phyloP scores from a whole-genome alignment of 148 eudicot species.

The Silene conica region DNA sequence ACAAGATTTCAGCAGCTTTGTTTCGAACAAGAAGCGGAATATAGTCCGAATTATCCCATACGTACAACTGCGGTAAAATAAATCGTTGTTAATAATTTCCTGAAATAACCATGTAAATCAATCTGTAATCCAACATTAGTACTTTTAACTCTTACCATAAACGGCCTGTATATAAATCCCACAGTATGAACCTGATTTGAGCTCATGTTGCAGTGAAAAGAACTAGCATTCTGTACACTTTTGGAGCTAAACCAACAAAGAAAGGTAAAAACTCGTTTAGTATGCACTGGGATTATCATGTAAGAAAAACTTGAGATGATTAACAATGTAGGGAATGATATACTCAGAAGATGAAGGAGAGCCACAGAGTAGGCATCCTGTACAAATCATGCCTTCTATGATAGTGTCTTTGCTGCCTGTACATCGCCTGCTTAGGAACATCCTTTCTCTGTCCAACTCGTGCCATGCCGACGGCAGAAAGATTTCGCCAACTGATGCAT shows the following conservation, averaged over 20 bases:
- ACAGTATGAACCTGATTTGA: slow-evolving; percentile 49
- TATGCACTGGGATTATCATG: not conserved
- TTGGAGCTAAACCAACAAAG: slow-evolving; percentile 36
- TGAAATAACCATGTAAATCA: not conserved
- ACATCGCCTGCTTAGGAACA: slow-evolving; percentile 59
- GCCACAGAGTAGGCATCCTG: slow-evolving; percentile 75
- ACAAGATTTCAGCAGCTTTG: slow-evolving; percentile 70
- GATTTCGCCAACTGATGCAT: slow-evolving; percentile 68
- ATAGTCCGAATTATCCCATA: slow-evolving; percentile 68
- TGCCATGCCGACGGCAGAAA: slow-evolving; percentile 46
- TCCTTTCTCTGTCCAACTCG: slow-evolving; percentile 52
- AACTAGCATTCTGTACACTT: slow-evolving; percentile 27
- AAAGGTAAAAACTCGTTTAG: not conserved
- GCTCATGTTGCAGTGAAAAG: slow-evolving; percentile 59
- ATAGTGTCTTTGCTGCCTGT: slow-evolving; percentile 27
- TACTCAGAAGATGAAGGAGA: slow-evolving; percentile 41
- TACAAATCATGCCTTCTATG: slow-evolving; percentile 66
- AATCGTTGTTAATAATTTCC: not conserved
- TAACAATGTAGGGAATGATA: not conserved
- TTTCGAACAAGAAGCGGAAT: slow-evolving; percentile 66
- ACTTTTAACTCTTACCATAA: slow-evolving; percentile 49
- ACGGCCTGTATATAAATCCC: slow-evolving; percentile 64
- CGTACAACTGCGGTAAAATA: slow-evolving; percentile 53
- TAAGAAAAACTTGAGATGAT: not conserved
- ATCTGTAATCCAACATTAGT: not conserved